Evolutionary conservation across 2,329 filamentous ascomycete genomes (phyloP).

Genomic region (Pseudogymnoascus sp.): DNA sequence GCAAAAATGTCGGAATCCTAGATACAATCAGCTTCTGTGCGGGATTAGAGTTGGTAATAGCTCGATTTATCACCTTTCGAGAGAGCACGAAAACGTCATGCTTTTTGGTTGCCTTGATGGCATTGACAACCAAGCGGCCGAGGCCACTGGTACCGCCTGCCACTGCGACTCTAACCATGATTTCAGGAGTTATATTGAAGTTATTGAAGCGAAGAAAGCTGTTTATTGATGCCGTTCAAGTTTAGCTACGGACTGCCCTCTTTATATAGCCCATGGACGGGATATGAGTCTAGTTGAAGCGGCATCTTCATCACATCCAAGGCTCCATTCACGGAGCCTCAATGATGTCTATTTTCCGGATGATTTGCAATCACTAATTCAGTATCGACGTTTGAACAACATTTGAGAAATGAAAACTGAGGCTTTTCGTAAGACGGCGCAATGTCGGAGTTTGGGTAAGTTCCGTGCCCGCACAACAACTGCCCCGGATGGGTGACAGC

Average conservation of each 20-base stretch:
- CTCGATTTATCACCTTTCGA: conserved; percentile 20
- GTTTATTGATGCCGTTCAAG: not conserved
- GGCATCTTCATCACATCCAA: not conserved
- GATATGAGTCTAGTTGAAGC: not conserved
- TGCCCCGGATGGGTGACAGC: not conserved
- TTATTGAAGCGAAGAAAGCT: not conserved
- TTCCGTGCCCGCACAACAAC: not conserved
- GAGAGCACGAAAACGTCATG: conserved; percentile 26
- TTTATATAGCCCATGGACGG: not conserved
- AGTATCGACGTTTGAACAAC: not conserved
- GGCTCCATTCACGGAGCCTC: not conserved
- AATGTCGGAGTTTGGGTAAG: not conserved
- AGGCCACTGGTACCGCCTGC: conserved; percentile 26
- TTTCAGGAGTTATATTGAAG: conserved; percentile 10
- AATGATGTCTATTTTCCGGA: not conserved
- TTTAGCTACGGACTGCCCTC: not conserved
- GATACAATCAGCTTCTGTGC: not conserved
- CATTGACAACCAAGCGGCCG: conserved; percentile 23
- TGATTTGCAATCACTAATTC: not conserved
- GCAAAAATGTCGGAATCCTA: conserved; percentile 2
- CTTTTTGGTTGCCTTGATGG: conserved; percentile 23
- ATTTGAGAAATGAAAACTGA: not conserved
- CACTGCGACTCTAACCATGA: conserved; percentile 26
- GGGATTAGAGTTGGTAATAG: too few species aligned
- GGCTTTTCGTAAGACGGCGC: not conserved